Base-by-base conservation (phyloP, 371 early-diverging fungal genomes). In the Sporodiniella umbellata region DNA sequence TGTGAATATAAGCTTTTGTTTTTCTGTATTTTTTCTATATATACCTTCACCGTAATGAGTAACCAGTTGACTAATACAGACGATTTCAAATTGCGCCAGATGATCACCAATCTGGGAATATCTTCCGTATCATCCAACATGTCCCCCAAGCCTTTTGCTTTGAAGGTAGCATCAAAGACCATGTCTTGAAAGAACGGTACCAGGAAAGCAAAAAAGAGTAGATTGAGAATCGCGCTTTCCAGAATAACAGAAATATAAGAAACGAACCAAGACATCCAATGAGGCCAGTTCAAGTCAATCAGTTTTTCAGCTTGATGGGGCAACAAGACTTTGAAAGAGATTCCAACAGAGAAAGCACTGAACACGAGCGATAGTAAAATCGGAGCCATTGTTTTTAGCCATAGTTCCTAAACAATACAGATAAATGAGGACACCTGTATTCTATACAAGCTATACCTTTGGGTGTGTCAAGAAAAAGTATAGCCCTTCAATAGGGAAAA, bases 141-240 rank as follows among this genome's bases (percentile, higher is more conserved):
- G 25, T 56, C 56, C 30, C 58, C 44, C 26, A 72, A 42, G 15
- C 71, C 70, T 15, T 68, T 33, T 8, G 71, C 67, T 26, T 62
- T 65, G 2, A 78, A 51, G 3, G 75, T 71, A 21, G 68, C 64
- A 37, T 78, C 78, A 50, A 78, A 78, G 11, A 78, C 64, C 6
- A 54, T 60, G 25, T 78, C 78, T 44, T 72, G 73, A 33, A 72
- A 78, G 40, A 75, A 67, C 22, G 75, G 75, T 4, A 73, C 61
- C 33, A 78, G 52, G 54, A 78, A 66, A 28, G 73, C 54, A 54
- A 75, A 78, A 42, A 70, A 68, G 30, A 78, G 53, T 33, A 78
- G 42, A 22, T 70, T 62, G 40, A 78, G 37, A 15, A 73, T 45
- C 33, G 70, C 75, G n/a, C 71, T 58, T 37, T 78, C 70, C 10